These are phyloP conservation scores for Scleroderma bovista DNA, from an alignment of 768 basidiomycete species.

Conservation along the genomic window DNA sequence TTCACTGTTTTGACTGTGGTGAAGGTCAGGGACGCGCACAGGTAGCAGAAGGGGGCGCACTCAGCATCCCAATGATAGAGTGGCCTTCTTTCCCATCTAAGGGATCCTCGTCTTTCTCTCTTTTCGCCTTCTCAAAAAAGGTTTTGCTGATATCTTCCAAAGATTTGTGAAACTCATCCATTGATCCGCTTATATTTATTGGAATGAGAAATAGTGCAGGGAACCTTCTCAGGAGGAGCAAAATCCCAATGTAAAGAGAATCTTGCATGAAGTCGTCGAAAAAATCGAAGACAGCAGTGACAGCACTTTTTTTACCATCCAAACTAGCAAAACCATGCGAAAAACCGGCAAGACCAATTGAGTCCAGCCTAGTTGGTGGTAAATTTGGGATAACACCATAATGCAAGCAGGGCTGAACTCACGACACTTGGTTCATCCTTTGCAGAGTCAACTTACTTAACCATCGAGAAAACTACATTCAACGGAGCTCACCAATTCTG, in stretches of 20 bases:
- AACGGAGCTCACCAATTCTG: no score
- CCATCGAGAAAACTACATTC: no score
- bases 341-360: slow-evolving; percentile 41
- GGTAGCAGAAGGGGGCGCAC: no score
- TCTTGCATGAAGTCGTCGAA: slow-evolving; percentile 16
- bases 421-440: no score
- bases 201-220: slow-evolving; percentile 33
- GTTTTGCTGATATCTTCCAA: slow-evolving; percentile 34
- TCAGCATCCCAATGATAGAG: no score
- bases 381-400: no score
- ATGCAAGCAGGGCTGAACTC: no score
- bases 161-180: slow-evolving; percentile 21
- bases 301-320: slow-evolving; percentile 28
- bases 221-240: slow-evolving; percentile 24
- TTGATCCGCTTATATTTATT: slow-evolving; percentile 16
- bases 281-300: slow-evolving; percentile 11
- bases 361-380: slow-evolving; percentile 33
- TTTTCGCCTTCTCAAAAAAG: slow-evolving; percentile 31
- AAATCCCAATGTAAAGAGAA: slow-evolving; percentile 1
- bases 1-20: slow-evolving; percentile 34
- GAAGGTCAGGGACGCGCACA: no score
- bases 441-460: no score
- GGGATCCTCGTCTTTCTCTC: slow-evolving; percentile 22
- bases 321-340: slow-evolving; percentile 41
- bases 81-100: no score